These are phyloP conservation scores for Naganishia sp. DNA, from an alignment of 1,284 basidiomycete species.

Conservation along the genomic window DNA sequence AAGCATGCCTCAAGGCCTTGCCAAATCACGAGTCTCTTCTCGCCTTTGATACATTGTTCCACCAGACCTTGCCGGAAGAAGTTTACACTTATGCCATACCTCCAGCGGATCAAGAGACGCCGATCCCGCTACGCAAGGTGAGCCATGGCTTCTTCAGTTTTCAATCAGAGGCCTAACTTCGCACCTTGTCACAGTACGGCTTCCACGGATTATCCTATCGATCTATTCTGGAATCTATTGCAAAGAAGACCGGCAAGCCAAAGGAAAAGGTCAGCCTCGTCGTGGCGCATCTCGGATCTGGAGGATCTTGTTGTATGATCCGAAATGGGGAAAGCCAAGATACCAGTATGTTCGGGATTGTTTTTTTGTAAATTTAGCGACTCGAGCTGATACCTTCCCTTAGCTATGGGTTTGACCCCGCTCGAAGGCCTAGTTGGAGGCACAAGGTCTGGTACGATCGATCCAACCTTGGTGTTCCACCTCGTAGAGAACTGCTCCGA, in stretches of 20 bases:
- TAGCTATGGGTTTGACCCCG: conserved; percentile 53
- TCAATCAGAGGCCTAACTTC: neutral
- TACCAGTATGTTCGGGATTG: conserved; percentile 55
- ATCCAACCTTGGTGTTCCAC: conserved; percentile 83
- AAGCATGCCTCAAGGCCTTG: conserved; percentile 64
- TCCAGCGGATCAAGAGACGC: conserved; percentile 59
- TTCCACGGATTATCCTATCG: conserved; percentile 69
- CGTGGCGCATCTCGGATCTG: conserved; percentile 78
- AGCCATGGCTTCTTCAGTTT: neutral
- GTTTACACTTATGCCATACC: conserved; percentile 76
- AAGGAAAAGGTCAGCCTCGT: conserved; percentile 65
- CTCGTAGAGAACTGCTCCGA: conserved; percentile 66
- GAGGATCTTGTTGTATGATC: conserved; percentile 70
- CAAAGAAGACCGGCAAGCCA: conserved; percentile 61
- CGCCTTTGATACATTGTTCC: conserved; percentile 80
- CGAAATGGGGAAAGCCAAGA: conserved; percentile 70
- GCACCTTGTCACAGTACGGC: conserved; percentile 60
- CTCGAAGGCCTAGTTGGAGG: conserved; percentile 73
- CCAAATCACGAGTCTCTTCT: conserved; percentile 59
- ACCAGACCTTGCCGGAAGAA: conserved; percentile 69
- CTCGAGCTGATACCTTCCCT: neutral
- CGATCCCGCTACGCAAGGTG: conserved; percentile 68
- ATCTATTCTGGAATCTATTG: conserved; percentile 47
- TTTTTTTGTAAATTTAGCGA: neutral
- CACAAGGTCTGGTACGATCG: conserved; percentile 75